These are phyloP conservation scores for Dendrobium chrysotoxum DNA, from an alignment of 106 monocot genomes.

Conservation along the genomic window DNA sequence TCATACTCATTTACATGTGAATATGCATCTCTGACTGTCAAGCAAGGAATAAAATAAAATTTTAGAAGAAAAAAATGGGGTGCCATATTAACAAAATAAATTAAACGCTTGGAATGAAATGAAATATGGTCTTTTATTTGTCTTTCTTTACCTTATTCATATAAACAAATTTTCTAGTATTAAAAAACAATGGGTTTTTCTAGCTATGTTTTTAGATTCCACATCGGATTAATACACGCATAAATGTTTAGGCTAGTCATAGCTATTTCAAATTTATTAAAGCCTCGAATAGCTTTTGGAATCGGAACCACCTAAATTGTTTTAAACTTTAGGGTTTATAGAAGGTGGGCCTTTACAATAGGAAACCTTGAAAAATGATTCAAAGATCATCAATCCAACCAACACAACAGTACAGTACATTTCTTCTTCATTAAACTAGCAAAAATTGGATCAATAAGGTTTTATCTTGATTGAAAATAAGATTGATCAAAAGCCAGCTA, in stretches of 20 bases:
- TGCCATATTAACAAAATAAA: not conserved
- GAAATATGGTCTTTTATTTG: not conserved
- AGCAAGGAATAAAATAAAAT: no score
- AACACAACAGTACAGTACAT: not conserved
- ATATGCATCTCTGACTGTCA: not conserved
- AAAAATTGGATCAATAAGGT: not conserved
- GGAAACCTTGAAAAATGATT: not conserved
- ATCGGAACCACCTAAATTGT: no score
- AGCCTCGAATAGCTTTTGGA: no score
- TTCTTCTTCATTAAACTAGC: not conserved
- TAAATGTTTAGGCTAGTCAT: no score
- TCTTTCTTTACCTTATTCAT: not conserved
- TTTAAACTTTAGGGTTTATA: no score
- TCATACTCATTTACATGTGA: not conserved
- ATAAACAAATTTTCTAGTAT: not conserved
- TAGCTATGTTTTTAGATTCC: no score
- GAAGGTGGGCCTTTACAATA: no score
- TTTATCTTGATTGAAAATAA: not conserved
- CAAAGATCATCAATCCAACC: not conserved
- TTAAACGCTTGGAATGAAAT: not conserved
- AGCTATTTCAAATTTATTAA: no score
- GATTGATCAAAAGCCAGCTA: not conserved
- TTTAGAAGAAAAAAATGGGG: not conserved
- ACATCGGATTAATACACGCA: no score
- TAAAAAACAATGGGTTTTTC: no score